These are phyloP conservation scores for Aspergillus cristatus DNA, from an alignment of 495 filamentous ascomycete species.

Conservation along the genomic window DNA sequence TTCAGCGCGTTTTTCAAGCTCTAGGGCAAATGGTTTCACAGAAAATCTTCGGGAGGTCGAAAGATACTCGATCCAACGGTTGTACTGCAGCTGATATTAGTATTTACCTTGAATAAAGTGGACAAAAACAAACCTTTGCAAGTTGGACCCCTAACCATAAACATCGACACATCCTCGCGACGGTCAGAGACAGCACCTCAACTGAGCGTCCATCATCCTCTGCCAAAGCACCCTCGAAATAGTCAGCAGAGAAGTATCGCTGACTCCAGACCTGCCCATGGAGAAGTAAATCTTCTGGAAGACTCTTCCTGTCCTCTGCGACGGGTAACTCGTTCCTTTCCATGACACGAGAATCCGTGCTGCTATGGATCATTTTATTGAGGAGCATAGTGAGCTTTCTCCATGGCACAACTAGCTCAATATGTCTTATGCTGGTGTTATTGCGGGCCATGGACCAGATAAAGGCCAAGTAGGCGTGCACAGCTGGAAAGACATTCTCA, in stretches of 20 bases:
- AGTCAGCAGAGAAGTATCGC: constrained; percentile 57
- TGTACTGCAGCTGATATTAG: constrained; percentile 20
- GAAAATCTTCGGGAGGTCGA: constrained; percentile 16
- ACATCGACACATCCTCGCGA: constrained; percentile 59
- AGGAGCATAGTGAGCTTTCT: constrained; percentile 48
- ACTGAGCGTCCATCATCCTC: constrained; percentile 72
- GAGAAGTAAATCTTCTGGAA: constrained; percentile 79
- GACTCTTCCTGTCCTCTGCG: constrained; percentile 47
- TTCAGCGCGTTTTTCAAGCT: constrained; percentile 17
- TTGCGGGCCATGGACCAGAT: constrained; percentile 48
- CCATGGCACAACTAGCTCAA: constrained; percentile 61
- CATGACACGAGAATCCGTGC: constrained; percentile 34
- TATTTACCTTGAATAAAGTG: not conserved
- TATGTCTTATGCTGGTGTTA: constrained; percentile 39
- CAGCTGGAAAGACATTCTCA: constrained; percentile 52
- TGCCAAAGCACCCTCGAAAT: constrained; percentile 58
- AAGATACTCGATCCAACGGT: constrained; percentile 34
- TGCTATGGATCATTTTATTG: constrained; percentile 48
- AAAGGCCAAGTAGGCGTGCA: constrained; percentile 65
- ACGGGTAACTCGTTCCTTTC: constrained; percentile 44
- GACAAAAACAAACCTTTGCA: constrained; percentile 35
- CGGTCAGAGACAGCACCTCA: constrained; percentile 56
- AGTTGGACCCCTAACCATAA: constrained; percentile 60
- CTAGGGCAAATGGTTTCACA: constrained; percentile 19
- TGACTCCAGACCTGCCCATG: constrained; percentile 66